Evolutionary conservation across 805 yeast species (phyloP), one percentile per base, ranked within the genome.

Genomic region (Candida methanosorbosa): DNA sequence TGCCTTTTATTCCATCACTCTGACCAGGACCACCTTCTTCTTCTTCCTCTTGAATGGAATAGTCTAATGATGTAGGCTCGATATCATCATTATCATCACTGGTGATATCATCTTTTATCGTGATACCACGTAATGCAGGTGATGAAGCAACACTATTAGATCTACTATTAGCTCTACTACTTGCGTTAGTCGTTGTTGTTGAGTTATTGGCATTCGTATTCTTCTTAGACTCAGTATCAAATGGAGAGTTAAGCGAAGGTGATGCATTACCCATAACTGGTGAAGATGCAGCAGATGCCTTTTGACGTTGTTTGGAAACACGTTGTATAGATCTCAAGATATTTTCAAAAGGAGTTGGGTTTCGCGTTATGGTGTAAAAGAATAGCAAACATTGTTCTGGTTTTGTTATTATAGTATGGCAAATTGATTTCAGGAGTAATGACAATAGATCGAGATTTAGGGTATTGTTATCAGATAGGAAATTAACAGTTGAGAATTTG

Each of bases 371-470:
- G 0, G 72, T 61, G 46, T 66, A 77, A 8, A 79, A 47, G 39
- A 80, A 55, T 51, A 75, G 68, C 37, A 76, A 54, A 2, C 80
- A 69, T 21, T 75, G 72, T 22, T 55, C 54, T 6, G 75, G 78
- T 43, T 62, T 49, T 30, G 75, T 64, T n/a, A 70, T 50, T 3
- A 72, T 57, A 4, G 76, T 64, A 18, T 70, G 72, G 32, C 77
- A 64, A 4, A 79, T 51, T 2, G 81, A 59, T 34, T 82, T 61
- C 5, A 80, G 41, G n/a, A 81, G 27, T 11, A 81, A 51, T 0
- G 87, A 78, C 20, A 81, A 49, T 26, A 72, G 49, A 41, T 79
- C 85, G 7, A 74, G 49, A 44, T 79, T 70, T 12, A 28, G n/a
- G 36, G 61, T 45, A 9, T 64, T 47, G 32, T 57, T 56, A n/a